phyloP scores from a whole-genome alignment of 257 asterid genomes.

The Rubia yunnanensis region DNA sequence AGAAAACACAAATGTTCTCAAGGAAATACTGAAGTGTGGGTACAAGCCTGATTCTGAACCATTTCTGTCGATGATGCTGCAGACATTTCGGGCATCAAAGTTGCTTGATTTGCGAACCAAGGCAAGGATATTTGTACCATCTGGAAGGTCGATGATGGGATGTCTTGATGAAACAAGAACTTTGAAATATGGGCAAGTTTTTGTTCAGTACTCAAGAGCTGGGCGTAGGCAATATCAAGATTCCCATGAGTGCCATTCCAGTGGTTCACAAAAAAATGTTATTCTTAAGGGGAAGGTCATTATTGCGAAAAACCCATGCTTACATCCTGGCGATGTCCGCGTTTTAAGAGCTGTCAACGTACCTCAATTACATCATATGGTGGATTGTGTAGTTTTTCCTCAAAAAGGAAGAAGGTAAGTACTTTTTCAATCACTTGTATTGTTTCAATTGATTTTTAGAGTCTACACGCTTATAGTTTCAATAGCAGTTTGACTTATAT shows the following conservation, averaged over 20 bases:
- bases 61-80: constrained; percentile 82
- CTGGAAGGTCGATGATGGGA: constrained; percentile 79
- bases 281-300: constrained; percentile 36
- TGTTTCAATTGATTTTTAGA: background rate
- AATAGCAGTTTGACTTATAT: background rate
- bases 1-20: constrained; percentile 61
- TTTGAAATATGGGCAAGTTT: constrained; percentile 77
- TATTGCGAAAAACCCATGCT: constrained; percentile 90
- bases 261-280: constrained; percentile 15
- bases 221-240: no score
- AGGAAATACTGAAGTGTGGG: constrained; percentile 81
- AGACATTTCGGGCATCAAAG: constrained; percentile 57
- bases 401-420: constrained; percentile 58
- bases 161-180: constrained; percentile 75
- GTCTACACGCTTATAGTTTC: background rate
- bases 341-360: constrained; percentile 53
- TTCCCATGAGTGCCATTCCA: no score
- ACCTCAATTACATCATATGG: constrained; percentile 63
- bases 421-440: background rate
- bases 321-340: constrained; percentile 96
- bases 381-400: constrained; percentile 88
- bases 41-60: constrained; percentile 80
- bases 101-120: constrained; percentile 53
- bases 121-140: constrained; percentile 57
- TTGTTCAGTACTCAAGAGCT: constrained; percentile 51